A percentile compares a stretch with the other conserved stretches of the same genome.
Evolutionary conservation across 805 yeast species (phyloP).

Genomic region (Suhomyces sp.): DNA sequence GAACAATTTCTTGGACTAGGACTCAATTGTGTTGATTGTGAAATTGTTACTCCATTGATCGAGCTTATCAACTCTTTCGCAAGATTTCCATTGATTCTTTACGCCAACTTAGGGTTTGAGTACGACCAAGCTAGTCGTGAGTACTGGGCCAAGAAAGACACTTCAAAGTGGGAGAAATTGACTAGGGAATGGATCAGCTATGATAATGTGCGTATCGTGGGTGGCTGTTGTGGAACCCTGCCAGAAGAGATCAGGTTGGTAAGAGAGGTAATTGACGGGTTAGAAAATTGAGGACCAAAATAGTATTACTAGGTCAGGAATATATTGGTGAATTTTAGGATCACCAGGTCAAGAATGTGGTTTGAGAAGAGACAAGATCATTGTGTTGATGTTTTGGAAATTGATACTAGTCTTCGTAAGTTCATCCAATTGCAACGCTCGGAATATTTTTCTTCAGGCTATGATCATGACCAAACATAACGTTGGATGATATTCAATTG

Average conservation of each 20-base stretch:
- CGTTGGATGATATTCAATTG: too few species aligned
- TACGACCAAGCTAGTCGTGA: constrained; percentile 49
- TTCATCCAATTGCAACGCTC: too few species aligned
- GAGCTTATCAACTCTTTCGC: constrained; percentile 22
- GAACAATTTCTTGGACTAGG: constrained; percentile 53
- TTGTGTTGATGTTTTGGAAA: too few species aligned
- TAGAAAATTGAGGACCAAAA: too few species aligned
- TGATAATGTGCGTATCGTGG: constrained; percentile 50
- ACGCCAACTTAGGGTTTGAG: constrained; percentile 76
- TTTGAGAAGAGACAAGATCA: too few species aligned
- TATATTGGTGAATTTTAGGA: too few species aligned
- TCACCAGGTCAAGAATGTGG: too few species aligned
- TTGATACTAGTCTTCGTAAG: too few species aligned
- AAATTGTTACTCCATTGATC: constrained; percentile 42
- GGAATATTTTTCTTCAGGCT: too few species aligned
- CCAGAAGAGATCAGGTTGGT: constrained; percentile 44
- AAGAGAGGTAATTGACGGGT: constrained; percentile 5
- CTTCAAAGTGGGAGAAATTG: constrained; percentile 36
- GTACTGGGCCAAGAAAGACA: constrained; percentile 19
- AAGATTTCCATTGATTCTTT: constrained; percentile 48
- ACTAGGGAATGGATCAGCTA: constrained; percentile 40
- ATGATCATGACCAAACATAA: too few species aligned
- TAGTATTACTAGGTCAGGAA: too few species aligned
- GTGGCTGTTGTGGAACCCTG: constrained; percentile 76
- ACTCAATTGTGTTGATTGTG: constrained; percentile 62